Evolutionary conservation across 495 filamentous ascomycete species (phyloP).

Genomic region (Penicillium antarcticum): DNA sequence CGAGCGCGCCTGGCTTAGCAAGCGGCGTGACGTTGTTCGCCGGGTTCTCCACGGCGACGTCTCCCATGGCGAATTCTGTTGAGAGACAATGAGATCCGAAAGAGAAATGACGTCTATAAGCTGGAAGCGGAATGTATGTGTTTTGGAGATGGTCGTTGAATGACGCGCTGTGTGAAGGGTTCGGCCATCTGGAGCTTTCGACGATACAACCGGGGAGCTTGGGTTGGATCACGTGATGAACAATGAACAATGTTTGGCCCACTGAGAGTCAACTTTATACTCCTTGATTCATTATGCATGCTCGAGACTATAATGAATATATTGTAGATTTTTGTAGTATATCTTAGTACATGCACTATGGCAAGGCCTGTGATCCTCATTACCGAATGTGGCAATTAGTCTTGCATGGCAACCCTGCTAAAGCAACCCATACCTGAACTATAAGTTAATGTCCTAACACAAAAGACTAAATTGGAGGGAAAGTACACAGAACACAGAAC

Average conservation of each 20-base stretch:
- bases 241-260: background rate
- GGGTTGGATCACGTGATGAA: slow-evolving; percentile 14
- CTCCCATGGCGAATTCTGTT: slow-evolving; percentile 61
- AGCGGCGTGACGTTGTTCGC: slow-evolving; percentile 67
- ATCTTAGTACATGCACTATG: no score
- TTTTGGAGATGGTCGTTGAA: slow-evolving; percentile 11
- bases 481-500: background rate
- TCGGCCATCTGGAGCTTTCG: slow-evolving; percentile 17
- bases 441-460: no score
- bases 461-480: background rate
- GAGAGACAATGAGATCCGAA: background rate
- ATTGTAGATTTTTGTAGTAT: no score
- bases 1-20: slow-evolving; percentile 74
- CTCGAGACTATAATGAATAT: no score
- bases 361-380: no score
- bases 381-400: no score
- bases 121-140: background rate
- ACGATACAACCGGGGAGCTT: slow-evolving; percentile 17
- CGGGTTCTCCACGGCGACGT: slow-evolving; percentile 78
- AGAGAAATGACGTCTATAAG: background rate
- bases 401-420: no score
- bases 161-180: slow-evolving; percentile 16
- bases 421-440: no score
- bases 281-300: no score
- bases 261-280: no score